A percentile compares a stretch with the other conserved stretches of the same genome.
Conservation (phyloP, 2,329 filamentous ascomycete species). For the Cytospora paraplurivora region DNA sequence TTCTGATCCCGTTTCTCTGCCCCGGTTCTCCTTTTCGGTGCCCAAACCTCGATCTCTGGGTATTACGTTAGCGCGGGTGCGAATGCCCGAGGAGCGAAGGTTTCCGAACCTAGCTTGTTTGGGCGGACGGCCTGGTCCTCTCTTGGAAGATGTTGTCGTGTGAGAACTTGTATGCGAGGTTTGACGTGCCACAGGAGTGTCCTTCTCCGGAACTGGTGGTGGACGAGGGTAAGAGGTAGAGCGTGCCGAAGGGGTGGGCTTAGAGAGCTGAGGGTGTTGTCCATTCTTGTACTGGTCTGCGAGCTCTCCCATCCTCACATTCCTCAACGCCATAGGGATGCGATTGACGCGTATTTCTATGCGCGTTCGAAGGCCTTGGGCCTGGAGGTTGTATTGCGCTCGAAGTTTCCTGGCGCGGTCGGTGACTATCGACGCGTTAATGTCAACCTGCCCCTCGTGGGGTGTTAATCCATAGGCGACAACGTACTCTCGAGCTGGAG, state of each 20-base stretch:
- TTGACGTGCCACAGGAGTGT: constrained; percentile 35
- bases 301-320: constrained; percentile 80
- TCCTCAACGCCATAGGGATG: constrained; percentile 78
- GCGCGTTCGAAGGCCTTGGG: constrained; percentile 79
- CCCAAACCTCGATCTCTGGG: constrained; percentile 64
- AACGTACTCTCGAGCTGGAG: constrained; percentile 80
- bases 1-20: constrained; percentile 48
- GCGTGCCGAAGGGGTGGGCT: constrained; percentile 36
- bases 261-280: constrained; percentile 44
- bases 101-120: constrained; percentile 56
- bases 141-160: constrained; percentile 17
- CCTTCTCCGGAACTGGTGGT: constrained; percentile 55
- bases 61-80: constrained; percentile 33
- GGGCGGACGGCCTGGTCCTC: constrained; percentile 37
- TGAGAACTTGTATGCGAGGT: constrained; percentile 19
- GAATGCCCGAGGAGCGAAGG: constrained; percentile 24
- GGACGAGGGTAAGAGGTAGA: constrained; percentile 38
- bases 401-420: constrained; percentile 85
- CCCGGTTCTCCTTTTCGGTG: constrained; percentile 77
- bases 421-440: constrained; percentile 61
- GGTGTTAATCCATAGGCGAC: background rate
- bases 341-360: constrained; percentile 93
- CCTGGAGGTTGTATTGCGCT: constrained; percentile 86
- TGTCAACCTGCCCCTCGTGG: background rate
- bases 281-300: constrained; percentile 27